Evolutionary conservation across 768 basidiomycete genomes (phyloP).

Genomic region (Heimioporus sp.): DNA sequence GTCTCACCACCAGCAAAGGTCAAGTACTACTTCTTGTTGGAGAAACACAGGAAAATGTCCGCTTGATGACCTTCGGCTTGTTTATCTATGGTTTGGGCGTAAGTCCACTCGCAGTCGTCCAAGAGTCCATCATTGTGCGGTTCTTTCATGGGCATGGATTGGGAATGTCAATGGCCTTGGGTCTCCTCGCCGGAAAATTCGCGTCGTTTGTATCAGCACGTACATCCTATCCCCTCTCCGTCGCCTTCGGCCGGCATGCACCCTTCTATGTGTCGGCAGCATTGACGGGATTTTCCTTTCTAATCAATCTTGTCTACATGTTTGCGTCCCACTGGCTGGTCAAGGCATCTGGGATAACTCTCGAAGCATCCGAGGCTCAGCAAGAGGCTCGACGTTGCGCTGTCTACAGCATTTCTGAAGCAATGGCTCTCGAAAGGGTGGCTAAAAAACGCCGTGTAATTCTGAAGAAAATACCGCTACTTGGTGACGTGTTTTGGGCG

Average conservation of each 20-base stretch:
- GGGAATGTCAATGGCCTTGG: constrained; percentile 77
- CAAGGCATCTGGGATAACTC: constrained; percentile 54
- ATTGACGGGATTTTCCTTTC: constrained; percentile 63
- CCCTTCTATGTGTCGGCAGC: constrained; percentile 71
- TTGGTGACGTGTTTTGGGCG: constrained; percentile 82
- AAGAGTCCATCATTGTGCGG: constrained; percentile 82
- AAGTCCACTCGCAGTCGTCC: constrained; percentile 78
- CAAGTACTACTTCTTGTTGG: constrained; percentile 66
- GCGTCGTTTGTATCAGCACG: constrained; percentile 75
- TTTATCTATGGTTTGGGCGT: constrained; percentile 80
- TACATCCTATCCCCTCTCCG: constrained; percentile 74
- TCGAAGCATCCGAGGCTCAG: constrained; percentile 61
- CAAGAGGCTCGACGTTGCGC: constrained; percentile 51
- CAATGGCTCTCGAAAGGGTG: constrained; percentile 60
- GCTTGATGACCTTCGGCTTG: constrained; percentile 70
- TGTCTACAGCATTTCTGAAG: constrained; percentile 49
- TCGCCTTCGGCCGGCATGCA: constrained; percentile 62
- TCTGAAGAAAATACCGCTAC: constrained; percentile 55
- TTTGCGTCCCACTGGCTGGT: constrained; percentile 63
- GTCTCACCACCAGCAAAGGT: constrained; percentile 37
- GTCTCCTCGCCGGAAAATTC: constrained; percentile 77
- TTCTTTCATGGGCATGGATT: constrained; percentile 77
- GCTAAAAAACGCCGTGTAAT: constrained; percentile 64
- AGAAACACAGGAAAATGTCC: constrained; percentile 58
- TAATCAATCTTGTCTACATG: constrained; percentile 68